A percentile compares a stretch with the other conserved stretches of the same genome.
These are phyloP conservation scores for Protomyces inundatus DNA, from an alignment of 1,139 yeast species.

Conservation along the genomic window DNA sequence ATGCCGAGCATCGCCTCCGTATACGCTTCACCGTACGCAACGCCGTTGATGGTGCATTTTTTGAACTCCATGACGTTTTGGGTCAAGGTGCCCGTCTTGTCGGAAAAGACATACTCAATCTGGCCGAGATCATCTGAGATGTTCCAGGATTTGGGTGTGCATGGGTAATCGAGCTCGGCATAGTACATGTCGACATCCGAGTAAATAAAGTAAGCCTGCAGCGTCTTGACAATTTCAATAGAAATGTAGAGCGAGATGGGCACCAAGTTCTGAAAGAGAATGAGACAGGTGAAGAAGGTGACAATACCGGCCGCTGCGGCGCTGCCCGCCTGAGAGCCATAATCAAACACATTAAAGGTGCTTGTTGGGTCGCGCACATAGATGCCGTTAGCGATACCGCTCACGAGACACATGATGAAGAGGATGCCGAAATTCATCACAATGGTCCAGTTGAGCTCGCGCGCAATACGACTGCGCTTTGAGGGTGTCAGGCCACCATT, in stretches of 20 bases:
- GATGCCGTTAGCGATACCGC: slow-evolving; percentile 78
- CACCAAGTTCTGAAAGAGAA: slow-evolving; percentile 82
- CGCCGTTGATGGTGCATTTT: slow-evolving; percentile 83
- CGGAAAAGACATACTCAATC: slow-evolving; percentile 90
- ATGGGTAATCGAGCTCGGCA: slow-evolving; percentile 79
- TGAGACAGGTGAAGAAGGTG: slow-evolving; percentile 81
- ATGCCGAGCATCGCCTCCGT: slow-evolving; percentile 94
- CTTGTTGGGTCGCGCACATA: slow-evolving; percentile 52
- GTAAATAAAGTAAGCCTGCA: slow-evolving; percentile 88
- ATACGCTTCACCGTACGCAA: slow-evolving; percentile 85
- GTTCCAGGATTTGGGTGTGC: slow-evolving; percentile 95
- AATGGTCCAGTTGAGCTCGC: slow-evolving; percentile 67
- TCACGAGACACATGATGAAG: slow-evolving; percentile 71
- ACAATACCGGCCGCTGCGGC: slow-evolving; percentile 77
- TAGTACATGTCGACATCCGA: slow-evolving; percentile 85
- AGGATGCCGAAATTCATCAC: slow-evolving; percentile 68
- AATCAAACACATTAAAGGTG: slow-evolving; percentile 69
- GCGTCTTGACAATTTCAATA: slow-evolving; percentile 87
- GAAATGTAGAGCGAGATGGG: slow-evolving; percentile 94
- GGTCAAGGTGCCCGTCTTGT: slow-evolving; percentile 93
- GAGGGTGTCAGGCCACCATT: slow-evolving; percentile 92
- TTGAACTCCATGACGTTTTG: slow-evolving; percentile 97
- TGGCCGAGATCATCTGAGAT: slow-evolving; percentile 97
- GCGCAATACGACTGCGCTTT: slow-evolving; percentile 73
- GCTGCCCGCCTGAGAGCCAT: slow-evolving; percentile 55